Base-by-base conservation (phyloP, 2,329 filamentous ascomycete species). In the Zymoseptoria pseudotritici region DNA sequence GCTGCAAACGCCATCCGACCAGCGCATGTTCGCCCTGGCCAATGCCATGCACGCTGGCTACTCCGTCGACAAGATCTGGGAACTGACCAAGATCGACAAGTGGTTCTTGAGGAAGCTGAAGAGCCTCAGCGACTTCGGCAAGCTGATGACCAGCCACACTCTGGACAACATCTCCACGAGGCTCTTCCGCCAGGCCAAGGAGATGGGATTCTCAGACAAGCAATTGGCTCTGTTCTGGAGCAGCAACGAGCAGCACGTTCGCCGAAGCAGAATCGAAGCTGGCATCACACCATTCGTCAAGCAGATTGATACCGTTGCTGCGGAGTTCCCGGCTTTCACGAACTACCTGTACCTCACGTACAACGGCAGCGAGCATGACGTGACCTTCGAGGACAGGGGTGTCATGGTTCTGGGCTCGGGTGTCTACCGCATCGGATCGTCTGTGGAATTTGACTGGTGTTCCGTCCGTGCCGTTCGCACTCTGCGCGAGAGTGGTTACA, bases 381-480 rank as follows among this genome's bases (percentile, higher is more conserved):
- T 97, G 58, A 73, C 74, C 13, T 97, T 97, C 71, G 82, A 91
- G 9, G 94, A 99, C 72, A 86, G 93, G 63, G 94, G 94, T 71
- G 84, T 97, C 62, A 97, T 97, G 91, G 93, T 99, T 8, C 82
- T 97, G 29, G 93, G 93, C 13, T 97, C 92, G 31, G 93, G 93
- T 75, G 92, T 97, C 9, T 97, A 97, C 80, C 86, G 94, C 62
- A 99, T 99, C 65, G 94, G 94, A 66, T 97, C 92, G 0, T 97
- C 93, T 0, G 94, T 99, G 61, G 94, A 99, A 73, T 99, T 99
- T 75, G 94, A 99, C 76, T 99, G 94, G 94, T 97, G 94, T 75
- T 96, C 94, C 4, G 94, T 99, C 26, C 83, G 93, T 61, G 91
- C 94, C 5, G 95, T 97, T 63, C 87, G 93, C 64, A 97, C 94